Evolutionary conservation across 2,329 filamentous ascomycete species (phyloP).

Genomic region (Diatrype stigma): DNA sequence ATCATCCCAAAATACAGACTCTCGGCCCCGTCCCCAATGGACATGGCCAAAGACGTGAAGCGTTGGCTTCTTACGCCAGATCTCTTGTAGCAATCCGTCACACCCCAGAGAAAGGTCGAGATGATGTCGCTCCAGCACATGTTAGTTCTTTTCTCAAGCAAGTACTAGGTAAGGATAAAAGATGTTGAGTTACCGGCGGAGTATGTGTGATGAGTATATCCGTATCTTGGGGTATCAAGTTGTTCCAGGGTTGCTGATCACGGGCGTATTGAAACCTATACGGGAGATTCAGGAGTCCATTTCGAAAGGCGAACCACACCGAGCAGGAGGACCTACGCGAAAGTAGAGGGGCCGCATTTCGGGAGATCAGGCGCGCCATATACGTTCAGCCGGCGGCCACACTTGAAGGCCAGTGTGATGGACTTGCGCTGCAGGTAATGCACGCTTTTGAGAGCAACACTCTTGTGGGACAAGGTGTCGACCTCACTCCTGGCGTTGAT

Average conservation of each 20-base stretch:
- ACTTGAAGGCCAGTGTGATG: constrained; percentile 59
- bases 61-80: constrained; percentile 68
- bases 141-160: not conserved
- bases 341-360: constrained; percentile 63
- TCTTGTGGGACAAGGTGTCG: constrained; percentile 48
- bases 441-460: constrained; percentile 63
- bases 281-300: constrained; percentile 1
- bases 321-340: constrained; percentile 43
- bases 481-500: constrained; percentile 52
- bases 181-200: constrained; percentile 57
- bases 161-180: not conserved
- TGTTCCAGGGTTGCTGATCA: constrained; percentile 65
- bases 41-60: constrained; percentile 85
- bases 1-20: constrained; percentile 70
- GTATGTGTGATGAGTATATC: constrained; percentile 81
- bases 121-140: constrained; percentile 53
- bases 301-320: constrained; percentile 1
- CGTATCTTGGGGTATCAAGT: constrained; percentile 64
- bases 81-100: constrained; percentile 63
- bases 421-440: constrained; percentile 71
- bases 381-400: constrained; percentile 59
- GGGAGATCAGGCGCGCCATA: constrained; percentile 83
- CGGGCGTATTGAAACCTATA: constrained; percentile 67
- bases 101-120: constrained; percentile 68
- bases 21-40: constrained; percentile 68